Conservation (phyloP, 2,329 filamentous ascomycete species). For the Ophiostoma ips region DNA sequence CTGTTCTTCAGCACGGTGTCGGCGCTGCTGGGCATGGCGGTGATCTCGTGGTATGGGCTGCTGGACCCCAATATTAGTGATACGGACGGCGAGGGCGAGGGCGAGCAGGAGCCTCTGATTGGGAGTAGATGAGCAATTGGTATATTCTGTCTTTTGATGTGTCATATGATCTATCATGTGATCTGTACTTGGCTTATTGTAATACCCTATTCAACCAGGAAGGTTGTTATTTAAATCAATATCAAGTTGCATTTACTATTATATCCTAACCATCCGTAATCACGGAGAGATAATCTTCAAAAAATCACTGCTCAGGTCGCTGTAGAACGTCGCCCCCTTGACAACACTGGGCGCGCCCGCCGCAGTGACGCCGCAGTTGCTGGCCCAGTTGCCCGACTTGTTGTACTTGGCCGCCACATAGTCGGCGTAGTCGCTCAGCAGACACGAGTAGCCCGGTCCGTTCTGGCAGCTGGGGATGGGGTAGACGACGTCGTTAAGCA, state of each 20-base stretch:
- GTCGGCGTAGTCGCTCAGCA: slow-evolving; percentile 29
- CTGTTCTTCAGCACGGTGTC: slow-evolving; percentile 56
- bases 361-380: slow-evolving; percentile 32
- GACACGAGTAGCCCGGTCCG: slow-evolving; percentile 41
- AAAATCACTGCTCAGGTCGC: slow-evolving; percentile 27
- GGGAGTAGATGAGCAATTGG: too few relatives aligned
- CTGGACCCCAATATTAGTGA: not conserved
- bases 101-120: not conserved
- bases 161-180: too few relatives aligned
- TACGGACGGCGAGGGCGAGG: not conserved
- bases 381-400: slow-evolving; percentile 34
- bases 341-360: slow-evolving; percentile 26
- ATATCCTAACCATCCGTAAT: too few relatives aligned
- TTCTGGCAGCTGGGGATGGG: slow-evolving; percentile 39
- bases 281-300: slow-evolving; percentile 15
- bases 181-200: too few relatives aligned
- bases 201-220: too few relatives aligned
- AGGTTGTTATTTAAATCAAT: not conserved
- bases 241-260: not conserved
- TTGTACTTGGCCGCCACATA: slow-evolving; percentile 32
- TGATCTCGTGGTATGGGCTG: slow-evolving; percentile 28
- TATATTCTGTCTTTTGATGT: too few relatives aligned
- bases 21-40: slow-evolving; percentile 52
- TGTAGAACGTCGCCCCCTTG: slow-evolving; percentile 36
- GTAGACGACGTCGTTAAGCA: slow-evolving; percentile 50